These are phyloP conservation scores for Brassica nigra DNA, from an alignment of 345 rosid genomes.

Conservation along the genomic window DNA sequence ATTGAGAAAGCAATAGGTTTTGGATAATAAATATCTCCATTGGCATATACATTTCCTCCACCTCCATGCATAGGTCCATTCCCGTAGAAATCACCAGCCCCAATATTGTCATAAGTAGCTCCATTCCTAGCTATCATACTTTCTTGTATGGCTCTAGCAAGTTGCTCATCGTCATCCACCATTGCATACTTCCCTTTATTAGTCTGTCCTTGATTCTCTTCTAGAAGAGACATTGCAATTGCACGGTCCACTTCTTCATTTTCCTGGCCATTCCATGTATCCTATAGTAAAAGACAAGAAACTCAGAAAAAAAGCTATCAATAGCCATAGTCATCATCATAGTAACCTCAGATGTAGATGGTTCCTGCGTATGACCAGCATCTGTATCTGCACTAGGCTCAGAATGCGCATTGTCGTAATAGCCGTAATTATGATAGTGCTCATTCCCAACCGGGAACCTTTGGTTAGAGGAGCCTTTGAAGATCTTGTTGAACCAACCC, in stretches of 20 bases:
- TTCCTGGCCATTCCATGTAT: slow-evolving; percentile 53
- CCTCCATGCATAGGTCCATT: slow-evolving; percentile 46
- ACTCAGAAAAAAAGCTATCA: neutral
- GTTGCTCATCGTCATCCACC: slow-evolving; percentile 85
- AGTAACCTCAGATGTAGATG: slow-evolving; percentile 76
- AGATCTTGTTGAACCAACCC: slow-evolving; percentile 88
- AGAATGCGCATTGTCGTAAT: slow-evolving; percentile 42
- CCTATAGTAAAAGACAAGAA: slow-evolving; percentile 48
- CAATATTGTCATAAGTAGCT: slow-evolving; percentile 30
- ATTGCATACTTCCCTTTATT: slow-evolving; percentile 52
- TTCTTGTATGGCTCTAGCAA: slow-evolving; percentile 90
- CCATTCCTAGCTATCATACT: slow-evolving; percentile 64
- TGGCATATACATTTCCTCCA: slow-evolving; percentile 42
- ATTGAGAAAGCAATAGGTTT: slow-evolving; percentile 54
- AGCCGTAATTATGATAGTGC: slow-evolving; percentile 47
- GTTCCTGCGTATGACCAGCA: slow-evolving; percentile 41
- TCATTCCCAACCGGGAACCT: slow-evolving; percentile 52
- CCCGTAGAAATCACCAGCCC: slow-evolving; percentile 41
- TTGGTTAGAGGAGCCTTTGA: slow-evolving; percentile 76
- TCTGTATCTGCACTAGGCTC: slow-evolving; percentile 38
- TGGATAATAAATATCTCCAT: slow-evolving; percentile 53
- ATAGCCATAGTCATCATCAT: neutral
- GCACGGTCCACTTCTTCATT: slow-evolving; percentile 84
- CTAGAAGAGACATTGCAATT: slow-evolving; percentile 76
- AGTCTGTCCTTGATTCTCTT: slow-evolving; percentile 55